phyloP scores from a whole-genome alignment of 148 eudicot genomes.

The Fagopyrum homotropicum region DNA sequence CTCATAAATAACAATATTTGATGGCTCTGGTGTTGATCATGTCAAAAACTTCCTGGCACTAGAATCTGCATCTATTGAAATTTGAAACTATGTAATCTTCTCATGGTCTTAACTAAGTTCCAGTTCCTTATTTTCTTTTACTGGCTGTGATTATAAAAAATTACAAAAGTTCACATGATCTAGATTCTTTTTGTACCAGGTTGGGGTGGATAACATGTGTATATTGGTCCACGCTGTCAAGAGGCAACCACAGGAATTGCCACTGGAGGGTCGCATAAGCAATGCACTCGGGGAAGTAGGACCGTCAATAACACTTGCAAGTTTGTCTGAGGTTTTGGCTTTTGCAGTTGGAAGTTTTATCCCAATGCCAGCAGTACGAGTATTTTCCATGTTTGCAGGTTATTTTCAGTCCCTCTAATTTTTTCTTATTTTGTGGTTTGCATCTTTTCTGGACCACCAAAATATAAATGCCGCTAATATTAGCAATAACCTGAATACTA shows the following conservation, averaged over 20 bases:
- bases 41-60: neutral
- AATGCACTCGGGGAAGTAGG: conserved; percentile 98
- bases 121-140: neutral
- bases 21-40: neutral
- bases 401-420: conserved; percentile 12
- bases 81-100: neutral
- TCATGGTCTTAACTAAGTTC: neutral
- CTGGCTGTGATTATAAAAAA: neutral
- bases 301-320: conserved; percentile 94
- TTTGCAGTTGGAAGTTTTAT: conserved; percentile 98
- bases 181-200: conserved; percentile 37
- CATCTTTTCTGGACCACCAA: neutral
- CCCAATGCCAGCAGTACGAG: conserved; percentile 98
- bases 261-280: conserved; percentile 82
- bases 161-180: neutral
- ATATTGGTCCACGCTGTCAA: conserved; percentile 94
- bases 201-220: conserved; percentile 99
- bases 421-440: neutral
- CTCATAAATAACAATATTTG: neutral
- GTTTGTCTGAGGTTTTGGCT: conserved; percentile 91
- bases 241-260: conserved; percentile 74
- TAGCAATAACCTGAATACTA: neutral
- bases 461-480: neutral
- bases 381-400: conserved; percentile 99
- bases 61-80: neutral